A percentile compares a stretch with the other conserved stretches of the same genome.
Conservation (phyloP, 768 basidiomycete genomes). For the Austroboletus eburneus region DNA sequence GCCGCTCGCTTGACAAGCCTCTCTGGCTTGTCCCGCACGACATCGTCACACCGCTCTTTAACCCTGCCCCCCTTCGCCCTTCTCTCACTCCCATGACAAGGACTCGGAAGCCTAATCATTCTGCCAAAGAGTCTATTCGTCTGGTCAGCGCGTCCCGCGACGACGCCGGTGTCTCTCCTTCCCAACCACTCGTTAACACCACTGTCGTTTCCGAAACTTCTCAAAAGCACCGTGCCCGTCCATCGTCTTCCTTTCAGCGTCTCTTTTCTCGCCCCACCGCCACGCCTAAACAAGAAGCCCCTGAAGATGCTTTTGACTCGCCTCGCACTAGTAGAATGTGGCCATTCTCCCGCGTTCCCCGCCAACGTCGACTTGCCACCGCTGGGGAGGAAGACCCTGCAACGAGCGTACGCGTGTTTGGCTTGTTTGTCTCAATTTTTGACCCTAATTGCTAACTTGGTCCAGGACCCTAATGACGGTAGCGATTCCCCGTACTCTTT, state of each 20-base stretch:
- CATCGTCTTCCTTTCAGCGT: constrained; percentile 28
- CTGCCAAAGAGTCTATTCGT: constrained; percentile 32
- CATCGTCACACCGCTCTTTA: background rate
- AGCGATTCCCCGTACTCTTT: constrained; percentile 10
- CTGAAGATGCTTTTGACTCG: constrained; percentile 10
- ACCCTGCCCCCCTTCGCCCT: background rate
- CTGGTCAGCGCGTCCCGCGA: constrained; percentile 33
- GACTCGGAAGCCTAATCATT: constrained; percentile 24
- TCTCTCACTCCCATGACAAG: constrained; percentile 20
- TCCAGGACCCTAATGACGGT: constrained; percentile 4
- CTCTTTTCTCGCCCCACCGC: constrained; percentile 27
- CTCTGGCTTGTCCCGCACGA: background rate
- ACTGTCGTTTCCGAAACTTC: constrained; percentile 19
- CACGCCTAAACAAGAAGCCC: constrained; percentile 3
- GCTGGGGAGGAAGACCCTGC: constrained; percentile 2
- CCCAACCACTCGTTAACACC: constrained; percentile 22
- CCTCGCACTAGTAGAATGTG: constrained; percentile 28
- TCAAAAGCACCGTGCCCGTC: constrained; percentile 15
- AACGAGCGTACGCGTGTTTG: constrained; percentile 15
- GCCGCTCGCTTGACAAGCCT: constrained; percentile 7
- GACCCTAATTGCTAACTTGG: constrained; percentile 3
- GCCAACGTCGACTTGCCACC: constrained; percentile 11
- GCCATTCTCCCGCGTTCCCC: constrained; percentile 28
- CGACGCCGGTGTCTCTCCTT: constrained; percentile 3
- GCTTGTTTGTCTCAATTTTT: background rate